These are phyloP conservation scores for Neonectria neomacrospora DNA, from an alignment of 2,329 filamentous ascomycete genomes.

Conservation along the genomic window DNA sequence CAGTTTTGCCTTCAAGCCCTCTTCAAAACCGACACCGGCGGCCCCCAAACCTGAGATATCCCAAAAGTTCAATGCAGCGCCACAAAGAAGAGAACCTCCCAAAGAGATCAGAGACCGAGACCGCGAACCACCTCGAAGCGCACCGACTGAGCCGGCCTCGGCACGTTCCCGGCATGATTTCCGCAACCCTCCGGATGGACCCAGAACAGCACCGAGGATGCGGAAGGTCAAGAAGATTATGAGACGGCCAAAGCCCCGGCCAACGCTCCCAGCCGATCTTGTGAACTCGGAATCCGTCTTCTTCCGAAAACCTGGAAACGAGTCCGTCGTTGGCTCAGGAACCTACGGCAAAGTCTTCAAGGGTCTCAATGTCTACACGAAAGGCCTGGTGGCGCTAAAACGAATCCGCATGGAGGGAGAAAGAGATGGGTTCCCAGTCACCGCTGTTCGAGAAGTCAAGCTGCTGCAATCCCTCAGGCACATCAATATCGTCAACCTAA, in stretches of 20 bases:
- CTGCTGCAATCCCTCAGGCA: conserved; percentile 88
- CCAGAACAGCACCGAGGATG: conserved; percentile 59
- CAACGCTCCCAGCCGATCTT: conserved; percentile 76
- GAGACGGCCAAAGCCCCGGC: conserved; percentile 76
- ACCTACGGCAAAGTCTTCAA: conserved; percentile 98
- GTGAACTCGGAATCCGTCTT: conserved; percentile 88
- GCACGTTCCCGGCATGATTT: conserved; percentile 54
- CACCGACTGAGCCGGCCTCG: conserved; percentile 66
- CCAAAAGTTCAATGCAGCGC: conserved; percentile 73
- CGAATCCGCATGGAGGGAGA: conserved; percentile 95
- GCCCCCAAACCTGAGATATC: conserved; percentile 74
- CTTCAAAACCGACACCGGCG: conserved; percentile 67
- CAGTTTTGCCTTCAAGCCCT: conserved; percentile 91
- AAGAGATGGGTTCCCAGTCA: conserved; percentile 89
- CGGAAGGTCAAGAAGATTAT: conserved; percentile 75
- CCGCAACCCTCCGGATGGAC: conserved; percentile 49
- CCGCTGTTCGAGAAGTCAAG: conserved; percentile 91
- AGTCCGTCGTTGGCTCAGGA: conserved; percentile 93
- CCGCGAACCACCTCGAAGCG: conserved; percentile 61
- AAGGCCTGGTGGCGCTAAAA: conserved; percentile 84
- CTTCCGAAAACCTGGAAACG: conserved; percentile 95
- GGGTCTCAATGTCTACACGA: conserved; percentile 91
- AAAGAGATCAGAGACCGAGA: conserved; percentile 54
- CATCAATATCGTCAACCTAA: conserved; percentile 81
- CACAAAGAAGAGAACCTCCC: conserved; percentile 56